Evolutionary conservation across 2,329 filamentous ascomycete species (phyloP), one percentile per base, ranked within the genome.

Genomic region (Pleoardoris graminearum): DNA sequence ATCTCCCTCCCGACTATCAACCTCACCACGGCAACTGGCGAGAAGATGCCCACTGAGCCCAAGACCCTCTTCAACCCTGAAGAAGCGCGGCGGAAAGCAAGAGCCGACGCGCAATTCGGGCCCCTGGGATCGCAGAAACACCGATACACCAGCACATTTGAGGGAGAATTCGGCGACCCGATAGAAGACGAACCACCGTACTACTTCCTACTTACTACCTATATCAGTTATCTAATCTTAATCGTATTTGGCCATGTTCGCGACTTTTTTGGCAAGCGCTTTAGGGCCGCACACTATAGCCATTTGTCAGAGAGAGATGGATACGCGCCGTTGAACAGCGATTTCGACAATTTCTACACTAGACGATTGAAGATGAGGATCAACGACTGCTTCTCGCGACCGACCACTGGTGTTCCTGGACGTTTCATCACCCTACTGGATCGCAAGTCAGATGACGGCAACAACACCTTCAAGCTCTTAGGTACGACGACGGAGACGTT

Each of bases 281-380:
- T 99, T 77, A 88, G 88, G 70, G 85, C 91, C 73, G 85, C 89
- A 70, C 88, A 91, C 67, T 97, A 97, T 76, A 86, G 85, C 69
- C 88, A 94, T 65, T 80, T 97, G 67, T 89, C 89, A 70, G 83
- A 88, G 32, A 83, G 85, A 60, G 90, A 96, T 71, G 94, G 94
- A 57, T 97, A 96, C 70, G 94, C 93, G 10, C 91, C 94, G 2
- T 82, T 99, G 60, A 97, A 97, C 75, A 95, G 91, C 67, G 94
- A 99, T 75, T 99, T 99, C 70, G 94, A 99, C 79, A 97, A 93
- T 75, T 99, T 99, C 75, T 99, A 99, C 76, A 90, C 93, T 51
- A 85, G 94, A 51, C 84, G 94, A 55, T 76, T 99, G 70, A 97
- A 99, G 81, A 84, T 91, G 79, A 86, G 94, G 59, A 91, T 99